A percentile compares a stretch with the other conserved stretches of the same genome.
Conservation (phyloP, 176 grass and related monocot genomes). For the Rhynchospora tenuis region DNA sequence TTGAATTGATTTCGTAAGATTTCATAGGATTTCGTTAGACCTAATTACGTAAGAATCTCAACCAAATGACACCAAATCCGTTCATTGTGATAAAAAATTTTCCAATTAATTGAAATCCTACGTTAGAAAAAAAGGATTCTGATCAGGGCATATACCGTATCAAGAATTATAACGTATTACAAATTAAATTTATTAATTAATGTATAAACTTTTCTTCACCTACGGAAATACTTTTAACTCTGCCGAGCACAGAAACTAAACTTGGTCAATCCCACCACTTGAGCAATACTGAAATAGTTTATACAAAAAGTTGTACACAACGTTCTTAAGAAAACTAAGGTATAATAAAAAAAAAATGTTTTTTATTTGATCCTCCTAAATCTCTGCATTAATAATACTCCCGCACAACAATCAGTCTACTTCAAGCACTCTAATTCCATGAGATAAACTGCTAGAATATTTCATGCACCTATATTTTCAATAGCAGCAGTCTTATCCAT, state of each 20-base stretch:
- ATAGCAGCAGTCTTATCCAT: slow-evolving; percentile 67
- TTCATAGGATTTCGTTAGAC: no score
- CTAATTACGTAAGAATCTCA: no score
- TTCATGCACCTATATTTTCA: slow-evolving; percentile 81
- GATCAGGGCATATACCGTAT: no score
- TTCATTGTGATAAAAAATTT: no score
- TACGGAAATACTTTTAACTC: slow-evolving; percentile 28
- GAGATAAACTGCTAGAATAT: not conserved
- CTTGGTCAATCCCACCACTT: not conserved
- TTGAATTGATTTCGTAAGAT: no score
- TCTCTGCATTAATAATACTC: not conserved
- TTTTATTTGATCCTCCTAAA: slow-evolving; percentile 11
- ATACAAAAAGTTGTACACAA: not conserved
- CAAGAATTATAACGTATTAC: no score
- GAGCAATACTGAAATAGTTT: not conserved
- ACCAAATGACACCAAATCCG: no score
- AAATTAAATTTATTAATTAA: no score
- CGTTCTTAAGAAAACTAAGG: not conserved
- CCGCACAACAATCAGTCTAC: not conserved
- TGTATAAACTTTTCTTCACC: slow-evolving; percentile 37
- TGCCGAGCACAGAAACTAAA: not conserved
- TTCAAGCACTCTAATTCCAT: not conserved
- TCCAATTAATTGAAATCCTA: no score
- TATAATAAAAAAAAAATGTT: not conserved
- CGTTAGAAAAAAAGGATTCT: no score